phyloP scores from a whole-genome alignment of 306 rosid species.

The Fragaria iinumae region DNA sequence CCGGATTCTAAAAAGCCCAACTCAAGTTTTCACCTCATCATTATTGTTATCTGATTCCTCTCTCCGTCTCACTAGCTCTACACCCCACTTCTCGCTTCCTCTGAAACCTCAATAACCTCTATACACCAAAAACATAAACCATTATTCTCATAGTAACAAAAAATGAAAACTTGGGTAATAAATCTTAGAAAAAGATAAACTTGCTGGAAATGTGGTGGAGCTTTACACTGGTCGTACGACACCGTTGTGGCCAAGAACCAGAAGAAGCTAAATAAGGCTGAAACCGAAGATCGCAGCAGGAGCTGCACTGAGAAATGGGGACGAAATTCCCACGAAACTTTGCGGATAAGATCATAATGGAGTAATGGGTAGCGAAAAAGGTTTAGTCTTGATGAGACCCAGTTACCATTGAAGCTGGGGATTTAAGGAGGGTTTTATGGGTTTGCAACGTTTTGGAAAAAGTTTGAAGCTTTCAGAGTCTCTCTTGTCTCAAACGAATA shows the following conservation, averaged over 20 bases:
- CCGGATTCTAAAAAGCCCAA: no score
- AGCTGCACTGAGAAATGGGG: conserved; percentile 56
- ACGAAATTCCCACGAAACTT: no score
- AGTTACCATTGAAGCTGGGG: no score
- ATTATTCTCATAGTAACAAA: background rate
- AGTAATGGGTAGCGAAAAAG: conserved; percentile 1
- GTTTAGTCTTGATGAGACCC: no score
- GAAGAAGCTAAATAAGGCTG: conserved; percentile 35
- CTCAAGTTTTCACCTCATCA: conserved; percentile 52
- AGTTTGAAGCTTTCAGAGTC: no score
- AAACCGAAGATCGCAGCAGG: conserved; percentile 60
- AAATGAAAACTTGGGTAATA: background rate
- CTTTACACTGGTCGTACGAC: conserved; percentile 34
- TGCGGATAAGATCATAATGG: no score
- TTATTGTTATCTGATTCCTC: conserved; percentile 53
- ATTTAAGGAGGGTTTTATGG: no score
- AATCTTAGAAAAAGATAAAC: background rate
- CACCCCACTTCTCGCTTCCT: conserved; percentile 54
- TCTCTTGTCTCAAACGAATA: no score
- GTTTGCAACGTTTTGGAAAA: no score
- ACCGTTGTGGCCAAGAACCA: conserved; percentile 28
- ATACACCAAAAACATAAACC: background rate
- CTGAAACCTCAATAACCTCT: conserved; percentile 19
- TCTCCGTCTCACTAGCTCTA: conserved; percentile 53
- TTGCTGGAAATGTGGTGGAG: conserved; percentile 42